Conservation (phyloP, 164 flowering plant genomes). For the Vitis amurensis region DNA sequence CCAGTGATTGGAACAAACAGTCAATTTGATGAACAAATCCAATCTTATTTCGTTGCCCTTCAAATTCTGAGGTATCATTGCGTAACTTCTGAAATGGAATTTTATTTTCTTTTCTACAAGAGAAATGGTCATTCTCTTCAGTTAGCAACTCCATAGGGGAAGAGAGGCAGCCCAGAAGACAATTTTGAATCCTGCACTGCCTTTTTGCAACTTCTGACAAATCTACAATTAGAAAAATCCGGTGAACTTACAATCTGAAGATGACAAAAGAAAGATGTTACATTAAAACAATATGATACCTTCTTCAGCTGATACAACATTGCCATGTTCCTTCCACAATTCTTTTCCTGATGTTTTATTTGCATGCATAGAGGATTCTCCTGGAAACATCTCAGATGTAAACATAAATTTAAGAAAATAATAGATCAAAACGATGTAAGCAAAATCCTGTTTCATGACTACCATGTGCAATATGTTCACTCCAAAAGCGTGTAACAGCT, state of each 20-base stretch:
- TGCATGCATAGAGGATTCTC: slow-evolving; percentile 11
- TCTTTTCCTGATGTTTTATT: slow-evolving; percentile 20
- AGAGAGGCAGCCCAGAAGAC: slow-evolving; percentile 9
- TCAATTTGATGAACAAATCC: slow-evolving; percentile 21
- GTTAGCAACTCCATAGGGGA: slow-evolving; percentile 16
- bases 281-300: slow-evolving; percentile 17
- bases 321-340: slow-evolving; percentile 23
- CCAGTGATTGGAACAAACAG: slow-evolving; percentile 16
- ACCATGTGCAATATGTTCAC: slow-evolving; percentile 42
- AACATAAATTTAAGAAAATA: neutral
- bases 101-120: slow-evolving; percentile 10
- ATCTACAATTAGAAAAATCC: slow-evolving; percentile 26
- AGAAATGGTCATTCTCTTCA: slow-evolving; percentile 18
- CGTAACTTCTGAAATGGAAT: slow-evolving; percentile 10
- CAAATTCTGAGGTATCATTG: slow-evolving; percentile 15
- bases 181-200: slow-evolving; percentile 23
- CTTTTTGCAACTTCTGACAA: slow-evolving; percentile 20
- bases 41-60: slow-evolving; percentile 18
- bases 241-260: neutral
- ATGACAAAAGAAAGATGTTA: neutral
- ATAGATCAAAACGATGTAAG: neutral
- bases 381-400: slow-evolving; percentile 17
- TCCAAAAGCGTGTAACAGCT: slow-evolving; percentile 55
- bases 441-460: slow-evolving; percentile 4
- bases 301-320: slow-evolving; percentile 12